A percentile compares a stretch with the other conserved stretches of the same genome.
Conservation (phyloP, 345 rosid species). For the Microcos paniculata region DNA sequence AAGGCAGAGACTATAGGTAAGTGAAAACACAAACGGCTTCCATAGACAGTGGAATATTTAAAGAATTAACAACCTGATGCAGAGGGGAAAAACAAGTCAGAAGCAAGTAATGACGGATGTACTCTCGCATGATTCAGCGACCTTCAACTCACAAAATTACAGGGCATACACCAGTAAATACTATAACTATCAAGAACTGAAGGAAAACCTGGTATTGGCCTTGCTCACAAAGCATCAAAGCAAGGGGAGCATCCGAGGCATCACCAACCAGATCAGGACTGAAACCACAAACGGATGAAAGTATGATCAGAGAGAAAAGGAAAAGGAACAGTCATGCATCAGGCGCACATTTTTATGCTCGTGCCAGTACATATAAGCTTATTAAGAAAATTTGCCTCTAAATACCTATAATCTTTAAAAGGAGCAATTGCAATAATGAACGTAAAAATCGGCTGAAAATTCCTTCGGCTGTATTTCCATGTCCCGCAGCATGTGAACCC, state of each 20-base stretch:
- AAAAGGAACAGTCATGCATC: slow-evolving; percentile 4
- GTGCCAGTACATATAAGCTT: not conserved
- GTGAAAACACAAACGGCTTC: slow-evolving; percentile 99
- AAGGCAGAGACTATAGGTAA: slow-evolving; percentile 91
- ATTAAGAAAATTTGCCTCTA: not conserved
- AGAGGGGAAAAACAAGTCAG: slow-evolving; percentile 10
- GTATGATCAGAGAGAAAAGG: not conserved
- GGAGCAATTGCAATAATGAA: slow-evolving; percentile 72
- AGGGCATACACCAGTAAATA: not conserved
- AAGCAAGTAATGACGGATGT: not conserved
- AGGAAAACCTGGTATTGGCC: slow-evolving; percentile 73
- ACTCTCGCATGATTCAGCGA: not conserved
- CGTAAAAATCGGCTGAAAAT: slow-evolving; percentile 71
- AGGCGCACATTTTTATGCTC: not conserved
- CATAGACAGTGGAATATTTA: slow-evolving; percentile 92
- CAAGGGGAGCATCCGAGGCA: slow-evolving; percentile 95
- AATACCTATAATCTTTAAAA: slow-evolving; percentile 93
- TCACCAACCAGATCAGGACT: slow-evolving; percentile 86
- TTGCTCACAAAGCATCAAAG: slow-evolving; percentile 92
- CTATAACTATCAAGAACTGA: not conserved
- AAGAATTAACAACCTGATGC: slow-evolving; percentile 57
- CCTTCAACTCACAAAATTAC: not conserved
- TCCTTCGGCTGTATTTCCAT: slow-evolving; percentile 67
- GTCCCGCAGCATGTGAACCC: slow-evolving; percentile 58
- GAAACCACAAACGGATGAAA: slow-evolving; percentile 25